These are phyloP conservation scores for Moringa oleifera DNA, from an alignment of 345 rosid species.

Conservation along the genomic window DNA sequence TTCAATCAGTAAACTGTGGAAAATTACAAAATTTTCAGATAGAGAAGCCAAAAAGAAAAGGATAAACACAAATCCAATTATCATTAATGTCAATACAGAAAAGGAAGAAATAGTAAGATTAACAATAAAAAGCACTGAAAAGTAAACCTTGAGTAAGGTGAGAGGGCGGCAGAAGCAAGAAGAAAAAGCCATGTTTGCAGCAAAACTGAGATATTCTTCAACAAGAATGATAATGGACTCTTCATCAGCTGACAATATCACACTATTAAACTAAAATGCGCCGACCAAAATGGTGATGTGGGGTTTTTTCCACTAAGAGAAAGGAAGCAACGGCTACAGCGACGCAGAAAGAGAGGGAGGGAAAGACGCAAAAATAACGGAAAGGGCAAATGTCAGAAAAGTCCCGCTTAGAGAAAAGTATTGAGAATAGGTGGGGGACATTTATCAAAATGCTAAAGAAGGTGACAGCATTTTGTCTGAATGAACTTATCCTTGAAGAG, in stretches of 20 bases:
- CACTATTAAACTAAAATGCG: neutral
- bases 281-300: neutral
- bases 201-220: constrained; percentile 18
- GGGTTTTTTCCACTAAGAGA: neutral
- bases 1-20: neutral
- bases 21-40: constrained; percentile 12
- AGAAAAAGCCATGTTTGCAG: constrained; percentile 49
- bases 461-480: no score
- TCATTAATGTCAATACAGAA: neutral
- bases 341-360: neutral
- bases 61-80: neutral
- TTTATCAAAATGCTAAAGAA: no score
- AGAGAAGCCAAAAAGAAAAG: neutral
- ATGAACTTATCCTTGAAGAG: no score
- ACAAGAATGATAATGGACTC: constrained; percentile 12
- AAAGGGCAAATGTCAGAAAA: no score
- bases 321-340: neutral
- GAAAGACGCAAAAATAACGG: neutral
- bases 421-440: no score
- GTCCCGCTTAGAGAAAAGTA: no score
- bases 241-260: constrained; percentile 25
- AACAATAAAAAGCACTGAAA: constrained; percentile 18
- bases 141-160: constrained; percentile 34
- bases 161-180: constrained; percentile 42
- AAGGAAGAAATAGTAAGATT: neutral